Base-by-base conservation (phyloP, 768 basidiomycete genomes). In the Rickenella mellea region DNA sequence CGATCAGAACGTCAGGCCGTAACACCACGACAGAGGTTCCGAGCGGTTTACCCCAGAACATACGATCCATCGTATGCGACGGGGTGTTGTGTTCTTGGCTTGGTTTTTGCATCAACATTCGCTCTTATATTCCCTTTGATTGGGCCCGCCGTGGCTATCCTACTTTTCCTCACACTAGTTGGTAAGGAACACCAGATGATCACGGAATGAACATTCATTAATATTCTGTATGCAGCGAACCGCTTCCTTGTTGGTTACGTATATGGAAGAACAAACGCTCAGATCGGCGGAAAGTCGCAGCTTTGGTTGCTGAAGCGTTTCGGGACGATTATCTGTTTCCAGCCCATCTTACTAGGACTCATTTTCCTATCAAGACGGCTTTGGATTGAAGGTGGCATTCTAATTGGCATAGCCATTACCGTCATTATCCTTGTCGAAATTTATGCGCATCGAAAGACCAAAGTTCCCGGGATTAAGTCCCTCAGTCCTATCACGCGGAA, bases 221-320 rank as follows among this genome's bases (percentile, higher is more conserved):
- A n/a, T n/a, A n/a, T n/a, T n/a, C n/a, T n/a, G n/a, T 11, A 21
- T 15, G 14, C 48, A 84, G 86, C 85, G n/a, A 82, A 85, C 59
- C 81, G 84, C 27, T 88, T 75, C 62, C 71, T 87, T 40, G 65
- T 85, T 45, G 80, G 83, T 27, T 85, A 88, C 56, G 83, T 87
- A 15, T 83, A 80, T 52, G 83, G 73, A 1, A 71, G 81, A 29
- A 80, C 77, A 20, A 73, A 75, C 45, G 82, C 81, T 6, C 80
- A 83, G 54, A 85, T 84, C 1, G 84, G 85, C 11, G 84, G 84
- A 6, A 60, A 80, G 21, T 58, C 86, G 17, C 79, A 83, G 48
- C 70, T 89, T 22, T 88, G 85, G 83, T 63, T 87, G 3, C 57
- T 88, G 29, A 76, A 78, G 41, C 73, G 83, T 39, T 71, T 89